Percentiles rank a stretch among this genome's conserved stretches.
Conservation (phyloP, 2,329 filamentous ascomycete species). For the Bipolaris sorokiniana region DNA sequence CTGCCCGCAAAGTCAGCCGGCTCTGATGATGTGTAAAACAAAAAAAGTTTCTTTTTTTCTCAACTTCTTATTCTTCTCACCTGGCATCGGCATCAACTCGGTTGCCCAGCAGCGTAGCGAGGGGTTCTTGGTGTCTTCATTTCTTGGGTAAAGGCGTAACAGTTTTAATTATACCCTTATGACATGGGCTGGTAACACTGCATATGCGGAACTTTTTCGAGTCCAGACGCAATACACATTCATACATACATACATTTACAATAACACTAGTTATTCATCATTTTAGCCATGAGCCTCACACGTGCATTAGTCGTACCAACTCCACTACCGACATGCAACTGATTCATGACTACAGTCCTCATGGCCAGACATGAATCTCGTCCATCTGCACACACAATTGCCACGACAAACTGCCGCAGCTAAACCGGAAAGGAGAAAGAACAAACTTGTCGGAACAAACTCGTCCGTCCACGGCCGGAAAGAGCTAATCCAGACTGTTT, state of each 20-base stretch:
- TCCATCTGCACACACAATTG: neutral
- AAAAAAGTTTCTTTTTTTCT: neutral
- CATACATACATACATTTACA: neutral
- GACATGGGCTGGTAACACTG: neutral
- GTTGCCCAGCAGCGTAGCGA: neutral
- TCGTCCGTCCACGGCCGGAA: neutral
- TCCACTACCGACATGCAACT: neutral
- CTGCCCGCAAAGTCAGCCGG: neutral
- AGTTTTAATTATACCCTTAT: constrained; percentile 1
- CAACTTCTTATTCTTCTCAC: neutral
- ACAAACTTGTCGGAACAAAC: neutral
- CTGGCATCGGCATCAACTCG: neutral
- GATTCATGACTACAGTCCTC: neutral
- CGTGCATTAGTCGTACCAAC: neutral
- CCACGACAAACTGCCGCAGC: neutral
- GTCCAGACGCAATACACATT: neutral
- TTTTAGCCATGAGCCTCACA: neutral
- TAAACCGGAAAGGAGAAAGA: neutral
- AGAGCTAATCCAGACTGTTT: neutral
- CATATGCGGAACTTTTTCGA: neutral
- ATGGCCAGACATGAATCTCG: too few relatives aligned
- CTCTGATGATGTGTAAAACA: constrained; percentile 2
- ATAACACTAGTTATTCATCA: neutral
- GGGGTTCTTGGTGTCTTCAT: neutral
- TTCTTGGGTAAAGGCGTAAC: constrained; percentile 1